Base-by-base conservation (phyloP, 1,284 basidiomycete genomes). In the Naganishia cerealis region DNA sequence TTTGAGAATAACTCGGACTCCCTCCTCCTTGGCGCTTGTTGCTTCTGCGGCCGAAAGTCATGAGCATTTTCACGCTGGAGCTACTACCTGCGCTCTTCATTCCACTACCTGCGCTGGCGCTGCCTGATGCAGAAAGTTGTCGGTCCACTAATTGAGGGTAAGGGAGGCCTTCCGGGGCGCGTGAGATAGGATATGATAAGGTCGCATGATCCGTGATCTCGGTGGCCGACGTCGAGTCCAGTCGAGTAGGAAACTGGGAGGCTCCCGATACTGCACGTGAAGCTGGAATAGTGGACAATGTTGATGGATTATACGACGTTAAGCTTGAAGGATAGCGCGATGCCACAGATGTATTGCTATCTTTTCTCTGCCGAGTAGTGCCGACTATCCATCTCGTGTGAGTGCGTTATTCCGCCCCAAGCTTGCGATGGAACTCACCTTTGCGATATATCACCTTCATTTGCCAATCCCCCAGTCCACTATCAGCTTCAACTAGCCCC, bases 381-480 rank as follows among this genome's bases (percentile, higher is more conserved):
- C 29, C 55, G 63, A 66, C 15, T 67, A 50, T 50, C 21, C n/a
- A 8, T 8, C 9, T 8, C 7, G 1, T 8, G 24, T 50, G 21
- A 50, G 46, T 24, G 46, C 46, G 46, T 24, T 24, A 50, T 50
- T 15, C n/a, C 24, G 24, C 46, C 46, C 46, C 24, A 24, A 24
- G 21, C 21, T 4, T 43, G 42, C n/a, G 26, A 29, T n/a, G 16
- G 24, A 33, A 79, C 84, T 67, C 75, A 90, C 90, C 84, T 82
- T 84, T 83, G 68, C 81, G 77, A 73, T 81, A 85, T 68, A 53
- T 54, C 50, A 84, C 84, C 57, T 84, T 84, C 42, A 81, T 73
- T 55, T 91, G 82, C 93, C 92, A 94, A 29, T 89, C 87, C 16
- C 82, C 81, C 69, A 95, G 78, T 21, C 93, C 92, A 74, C 88